Conservation (phyloP, 371 early-diverging fungal species). For the Capniomyces stellatus region DNA sequence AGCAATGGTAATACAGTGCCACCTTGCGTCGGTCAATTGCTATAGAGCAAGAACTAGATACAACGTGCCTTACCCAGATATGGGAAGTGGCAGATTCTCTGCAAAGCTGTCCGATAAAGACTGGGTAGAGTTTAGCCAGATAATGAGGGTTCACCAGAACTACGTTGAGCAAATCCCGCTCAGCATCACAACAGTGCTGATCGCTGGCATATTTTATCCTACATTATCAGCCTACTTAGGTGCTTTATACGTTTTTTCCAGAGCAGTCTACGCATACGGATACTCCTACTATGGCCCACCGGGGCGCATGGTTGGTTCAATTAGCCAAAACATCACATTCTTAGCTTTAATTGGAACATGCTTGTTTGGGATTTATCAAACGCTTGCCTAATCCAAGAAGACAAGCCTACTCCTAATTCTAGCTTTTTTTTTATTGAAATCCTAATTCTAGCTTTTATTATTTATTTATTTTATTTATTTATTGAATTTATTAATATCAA, state of each 20-base stretch:
- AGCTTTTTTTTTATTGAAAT: too few species aligned
- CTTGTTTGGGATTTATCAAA: neutral
- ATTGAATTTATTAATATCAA: too few species aligned
- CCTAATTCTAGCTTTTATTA: too few species aligned
- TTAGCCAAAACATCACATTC: neutral
- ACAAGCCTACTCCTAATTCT: too few species aligned
- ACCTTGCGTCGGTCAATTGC: conserved; percentile 1
- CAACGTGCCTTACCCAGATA: conserved; percentile 25
- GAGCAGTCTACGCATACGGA: conserved; percentile 17
- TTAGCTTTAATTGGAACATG: neutral
- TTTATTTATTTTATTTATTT: too few species aligned
- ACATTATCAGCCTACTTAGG: conserved; percentile 15
- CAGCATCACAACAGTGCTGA: conserved; percentile 8
- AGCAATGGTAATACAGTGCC: conserved; percentile 21
- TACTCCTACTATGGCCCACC: conserved; percentile 18
- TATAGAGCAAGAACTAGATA: conserved; percentile 16
- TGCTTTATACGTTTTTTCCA: conserved; percentile 16
- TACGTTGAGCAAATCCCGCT: conserved; percentile 19
- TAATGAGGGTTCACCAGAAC: conserved; percentile 27
- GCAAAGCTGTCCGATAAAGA: conserved; percentile 25
- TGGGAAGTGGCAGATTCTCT: conserved; percentile 24
- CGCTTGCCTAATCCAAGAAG: too few species aligned
- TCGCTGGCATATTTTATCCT: conserved; percentile 25
- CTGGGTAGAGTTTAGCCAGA: conserved; percentile 24
- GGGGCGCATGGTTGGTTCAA: conserved; percentile 10